Conservation (phyloP, 164 flowering plant species). For the Houttuynia cordata region DNA sequence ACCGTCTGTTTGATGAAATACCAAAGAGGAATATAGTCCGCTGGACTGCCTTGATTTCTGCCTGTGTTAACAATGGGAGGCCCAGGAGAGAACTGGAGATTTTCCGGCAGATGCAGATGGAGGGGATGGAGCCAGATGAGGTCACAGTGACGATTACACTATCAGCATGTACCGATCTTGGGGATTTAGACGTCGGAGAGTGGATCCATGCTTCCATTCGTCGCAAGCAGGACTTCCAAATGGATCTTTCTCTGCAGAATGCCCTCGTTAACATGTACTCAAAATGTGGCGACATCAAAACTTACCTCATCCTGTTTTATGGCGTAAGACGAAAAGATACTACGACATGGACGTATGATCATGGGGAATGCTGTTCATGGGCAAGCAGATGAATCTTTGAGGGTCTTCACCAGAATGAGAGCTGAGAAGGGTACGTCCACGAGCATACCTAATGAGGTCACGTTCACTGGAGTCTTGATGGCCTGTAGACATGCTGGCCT, state of each 20-base stretch:
- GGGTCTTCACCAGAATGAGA: conserved; percentile 22
- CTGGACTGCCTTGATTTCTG: conserved; percentile 43
- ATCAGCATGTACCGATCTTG: conserved; percentile 37
- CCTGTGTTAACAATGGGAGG: conserved; percentile 24
- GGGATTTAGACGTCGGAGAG: conserved; percentile 29
- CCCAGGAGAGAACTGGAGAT: conserved; percentile 24
- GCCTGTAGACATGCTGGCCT: conserved; percentile 17
- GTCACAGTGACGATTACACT: conserved; percentile 25
- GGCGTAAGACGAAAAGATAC: conserved; percentile 16
- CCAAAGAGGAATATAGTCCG: conserved; percentile 19
- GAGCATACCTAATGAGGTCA: conserved; percentile 11
- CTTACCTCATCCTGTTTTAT: conserved; percentile 21
- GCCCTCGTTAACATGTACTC: conserved; percentile 37
- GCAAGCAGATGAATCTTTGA: conserved; percentile 29
- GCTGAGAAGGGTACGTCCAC: neutral
- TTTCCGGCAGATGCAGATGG: conserved; percentile 32
- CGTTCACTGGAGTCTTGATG: conserved; percentile 13
- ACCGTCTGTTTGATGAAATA: conserved; percentile 34
- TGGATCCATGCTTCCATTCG: conserved; percentile 23
- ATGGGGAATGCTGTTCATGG: conserved; percentile 36
- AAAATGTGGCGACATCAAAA: conserved; percentile 32
- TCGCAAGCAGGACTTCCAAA: conserved; percentile 6
- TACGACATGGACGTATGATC: conserved; percentile 38
- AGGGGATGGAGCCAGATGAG: conserved; percentile 25
- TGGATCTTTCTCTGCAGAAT: conserved; percentile 15